phyloP scores from a whole-genome alignment of 768 basidiomycete genomes.

The Cantharellus anzutake region DNA sequence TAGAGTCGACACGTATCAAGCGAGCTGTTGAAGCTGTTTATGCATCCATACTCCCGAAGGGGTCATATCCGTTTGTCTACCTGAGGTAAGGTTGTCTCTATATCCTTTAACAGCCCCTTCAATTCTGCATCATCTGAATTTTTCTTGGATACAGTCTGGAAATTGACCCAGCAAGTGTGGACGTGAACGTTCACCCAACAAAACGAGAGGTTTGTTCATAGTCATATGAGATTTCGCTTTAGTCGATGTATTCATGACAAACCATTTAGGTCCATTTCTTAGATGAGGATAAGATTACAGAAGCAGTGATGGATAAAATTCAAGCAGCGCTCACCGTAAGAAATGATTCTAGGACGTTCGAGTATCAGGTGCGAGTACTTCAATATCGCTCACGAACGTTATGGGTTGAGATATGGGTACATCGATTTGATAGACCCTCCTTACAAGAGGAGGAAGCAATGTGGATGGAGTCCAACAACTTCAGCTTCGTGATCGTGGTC shows the following conservation, averaged over 20 bases:
- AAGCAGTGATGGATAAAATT: constrained; percentile 52
- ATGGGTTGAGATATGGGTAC: too few species aligned
- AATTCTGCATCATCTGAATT: neutral
- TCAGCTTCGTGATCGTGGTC: neutral
- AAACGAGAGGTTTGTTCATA: constrained; percentile 52
- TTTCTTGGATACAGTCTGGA: constrained; percentile 32
- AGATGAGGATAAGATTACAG: constrained; percentile 72
- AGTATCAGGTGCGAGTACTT: constrained; percentile 18
- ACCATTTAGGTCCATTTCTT: constrained; percentile 48
- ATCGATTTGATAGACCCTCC: too few species aligned
- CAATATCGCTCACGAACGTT: too few species aligned
- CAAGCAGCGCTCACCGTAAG: constrained; percentile 39
- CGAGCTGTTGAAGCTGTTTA: constrained; percentile 77
- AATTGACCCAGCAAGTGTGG: constrained; percentile 73
- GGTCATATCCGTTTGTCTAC: constrained; percentile 80
- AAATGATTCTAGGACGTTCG: constrained; percentile 22
- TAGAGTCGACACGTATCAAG: constrained; percentile 76
- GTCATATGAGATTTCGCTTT: neutral
- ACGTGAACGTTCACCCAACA: constrained; percentile 96
- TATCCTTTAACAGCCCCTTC: neutral
- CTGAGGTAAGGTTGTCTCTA: constrained; percentile 41
- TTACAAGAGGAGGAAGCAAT: too few species aligned
- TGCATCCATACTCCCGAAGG: constrained; percentile 71
- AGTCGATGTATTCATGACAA: neutral
- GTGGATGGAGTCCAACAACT: neutral